phyloP scores from a whole-genome alignment of 805 yeast genomes.

The Lachancea cidri region DNA sequence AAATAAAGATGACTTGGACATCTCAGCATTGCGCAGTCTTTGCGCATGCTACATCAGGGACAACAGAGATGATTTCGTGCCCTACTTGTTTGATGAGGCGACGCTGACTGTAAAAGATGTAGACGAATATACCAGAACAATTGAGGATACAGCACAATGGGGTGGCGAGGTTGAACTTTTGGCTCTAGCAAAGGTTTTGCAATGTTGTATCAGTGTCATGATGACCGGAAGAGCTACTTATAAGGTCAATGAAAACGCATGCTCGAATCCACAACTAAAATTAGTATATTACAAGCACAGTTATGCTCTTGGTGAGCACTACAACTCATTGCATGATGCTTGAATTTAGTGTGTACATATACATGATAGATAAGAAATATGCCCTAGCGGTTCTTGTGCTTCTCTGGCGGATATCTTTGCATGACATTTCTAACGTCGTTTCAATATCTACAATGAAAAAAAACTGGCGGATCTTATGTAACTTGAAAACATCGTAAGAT shows the following conservation, averaged over 20 bases:
- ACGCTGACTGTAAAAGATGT: slow-evolving; percentile 61
- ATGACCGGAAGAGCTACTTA: slow-evolving; percentile 72
- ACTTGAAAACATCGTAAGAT: too few species aligned
- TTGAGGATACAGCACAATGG: slow-evolving; percentile 84
- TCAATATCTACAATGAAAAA: too few species aligned
- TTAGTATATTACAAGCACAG: slow-evolving; percentile 80
- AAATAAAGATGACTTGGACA: slow-evolving; percentile 12
- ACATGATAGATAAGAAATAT: too few species aligned
- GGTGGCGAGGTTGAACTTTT: slow-evolving; percentile 92
- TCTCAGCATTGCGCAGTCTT: slow-evolving; percentile 48
- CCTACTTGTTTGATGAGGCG: slow-evolving; percentile 77
- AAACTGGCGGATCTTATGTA: too few species aligned
- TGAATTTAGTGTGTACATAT: slow-evolving; percentile 15
- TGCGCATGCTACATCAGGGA: slow-evolving; percentile 64
- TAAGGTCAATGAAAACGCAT: slow-evolving; percentile 54
- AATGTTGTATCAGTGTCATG: slow-evolving; percentile 69
- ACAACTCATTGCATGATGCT: slow-evolving; percentile 69
- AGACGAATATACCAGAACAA: slow-evolving; percentile 59
- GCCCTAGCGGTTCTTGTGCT: too few species aligned
- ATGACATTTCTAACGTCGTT: too few species aligned
- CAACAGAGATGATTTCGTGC: slow-evolving; percentile 66
- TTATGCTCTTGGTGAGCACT: slow-evolving; percentile 92
- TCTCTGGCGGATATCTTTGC: too few species aligned
- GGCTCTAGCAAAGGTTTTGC: slow-evolving; percentile 68
- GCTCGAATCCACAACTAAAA: slow-evolving; percentile 47